These are phyloP conservation scores for Microsporum audouinii DNA, from an alignment of 2,329 filamentous ascomycete species.

Conservation along the genomic window DNA sequence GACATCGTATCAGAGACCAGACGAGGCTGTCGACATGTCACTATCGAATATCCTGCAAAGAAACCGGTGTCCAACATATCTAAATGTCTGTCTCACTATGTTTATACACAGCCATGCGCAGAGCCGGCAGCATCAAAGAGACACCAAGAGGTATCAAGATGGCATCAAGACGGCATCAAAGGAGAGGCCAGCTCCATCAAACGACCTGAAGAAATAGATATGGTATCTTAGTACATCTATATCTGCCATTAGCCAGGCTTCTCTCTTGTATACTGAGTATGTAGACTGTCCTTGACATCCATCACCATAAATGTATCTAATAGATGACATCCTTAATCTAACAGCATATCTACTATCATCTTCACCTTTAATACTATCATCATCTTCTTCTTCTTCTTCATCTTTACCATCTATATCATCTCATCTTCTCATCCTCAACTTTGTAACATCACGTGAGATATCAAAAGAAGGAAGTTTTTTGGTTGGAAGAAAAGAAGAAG, in stretches of 20 bases:
- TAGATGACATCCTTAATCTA: too few relatives aligned
- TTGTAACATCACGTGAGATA: background rate
- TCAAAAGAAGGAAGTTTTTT: background rate
- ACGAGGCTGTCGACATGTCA: too few relatives aligned
- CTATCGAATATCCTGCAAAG: background rate
- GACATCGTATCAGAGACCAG: too few relatives aligned
- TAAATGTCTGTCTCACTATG: background rate
- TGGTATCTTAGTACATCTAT: background rate
- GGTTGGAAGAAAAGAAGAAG: background rate
- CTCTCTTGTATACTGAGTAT: too few relatives aligned
- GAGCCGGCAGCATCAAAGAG: background rate
- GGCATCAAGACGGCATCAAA: background rate
- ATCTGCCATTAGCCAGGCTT: background rate
- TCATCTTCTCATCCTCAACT: background rate
- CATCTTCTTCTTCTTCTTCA: background rate
- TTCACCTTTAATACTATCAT: too few relatives aligned
- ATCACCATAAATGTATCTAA: too few relatives aligned
- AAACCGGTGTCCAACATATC: background rate
- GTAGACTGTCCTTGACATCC: too few relatives aligned
- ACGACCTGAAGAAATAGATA: background rate
- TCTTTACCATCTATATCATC: background rate
- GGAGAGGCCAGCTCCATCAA: background rate
- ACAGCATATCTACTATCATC: too few relatives aligned
- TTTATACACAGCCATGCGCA: background rate
- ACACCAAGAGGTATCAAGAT: background rate